Conservation (phyloP, 2,329 filamentous ascomycete genomes). For the Fusarium gaditjirri region DNA sequence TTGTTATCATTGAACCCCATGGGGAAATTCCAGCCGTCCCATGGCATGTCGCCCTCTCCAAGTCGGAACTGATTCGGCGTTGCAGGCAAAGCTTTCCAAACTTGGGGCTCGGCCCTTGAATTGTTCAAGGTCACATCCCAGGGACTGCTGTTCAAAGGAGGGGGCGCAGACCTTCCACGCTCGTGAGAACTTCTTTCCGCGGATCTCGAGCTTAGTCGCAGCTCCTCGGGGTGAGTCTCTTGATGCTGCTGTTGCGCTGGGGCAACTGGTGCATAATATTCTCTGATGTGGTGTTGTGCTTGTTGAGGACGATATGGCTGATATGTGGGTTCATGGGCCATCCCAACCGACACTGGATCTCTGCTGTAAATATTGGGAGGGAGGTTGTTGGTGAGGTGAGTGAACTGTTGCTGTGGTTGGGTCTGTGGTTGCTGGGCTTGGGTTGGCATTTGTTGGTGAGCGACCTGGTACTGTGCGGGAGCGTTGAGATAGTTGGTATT, state of each 20-base stretch:
- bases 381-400: not conserved
- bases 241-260: not conserved
- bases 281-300: constrained; percentile 15
- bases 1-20: constrained; percentile 35
- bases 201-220: constrained; percentile 34
- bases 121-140: constrained; percentile 55
- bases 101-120: constrained; percentile 34
- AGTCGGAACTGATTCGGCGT: constrained; percentile 50
- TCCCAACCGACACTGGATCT: constrained; percentile 5
- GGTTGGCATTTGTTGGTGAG: constrained; percentile 14
- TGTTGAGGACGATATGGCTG: constrained; percentile 25
- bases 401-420: constrained; percentile 21
- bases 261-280: constrained; percentile 26
- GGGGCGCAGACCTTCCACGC: constrained; percentile 61
- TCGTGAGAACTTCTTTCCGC: constrained; percentile 50
- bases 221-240: not conserved
- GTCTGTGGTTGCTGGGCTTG: constrained; percentile 10
- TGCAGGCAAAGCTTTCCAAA: constrained; percentile 58
- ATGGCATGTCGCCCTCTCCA: constrained; percentile 60
- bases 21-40: constrained; percentile 51
- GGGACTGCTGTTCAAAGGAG: constrained; percentile 58
- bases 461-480: constrained; percentile 28
- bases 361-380: constrained; percentile 10
- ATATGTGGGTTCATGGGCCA: constrained; percentile 13
- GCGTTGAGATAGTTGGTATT: constrained; percentile 57